A percentile compares a stretch with the other conserved stretches of the same genome.
Evolutionary conservation across 345 rosid genomes (phyloP).

Genomic region (Cochlearia excelsa): DNA sequence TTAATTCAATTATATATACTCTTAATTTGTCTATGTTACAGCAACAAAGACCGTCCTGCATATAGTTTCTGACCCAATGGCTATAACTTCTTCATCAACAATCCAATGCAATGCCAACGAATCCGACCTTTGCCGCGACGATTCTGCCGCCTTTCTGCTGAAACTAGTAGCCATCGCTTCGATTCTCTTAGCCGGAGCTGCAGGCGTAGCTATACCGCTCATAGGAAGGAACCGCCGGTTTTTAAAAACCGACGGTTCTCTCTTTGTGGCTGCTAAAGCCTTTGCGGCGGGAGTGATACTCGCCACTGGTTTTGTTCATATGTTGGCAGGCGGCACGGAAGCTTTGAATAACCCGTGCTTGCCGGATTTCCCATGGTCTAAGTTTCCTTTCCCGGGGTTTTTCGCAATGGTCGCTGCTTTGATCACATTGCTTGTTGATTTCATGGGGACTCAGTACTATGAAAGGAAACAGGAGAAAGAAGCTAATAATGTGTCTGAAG

Average conservation of each 20-base stretch:
- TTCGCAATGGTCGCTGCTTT: slow-evolving; percentile 87
- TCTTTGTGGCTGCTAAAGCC: slow-evolving; percentile 78
- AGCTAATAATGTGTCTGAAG: slow-evolving; percentile 35
- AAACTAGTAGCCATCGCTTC: slow-evolving; percentile 76
- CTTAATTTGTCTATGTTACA: neutral
- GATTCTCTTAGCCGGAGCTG: slow-evolving; percentile 63
- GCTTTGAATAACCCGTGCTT: slow-evolving; percentile 65
- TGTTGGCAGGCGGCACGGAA: slow-evolving; percentile 58
- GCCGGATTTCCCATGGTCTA: slow-evolving; percentile 67
- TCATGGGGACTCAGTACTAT: slow-evolving; percentile 84
- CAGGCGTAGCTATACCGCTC: slow-evolving; percentile 70
- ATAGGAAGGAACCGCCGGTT: slow-evolving; percentile 63
- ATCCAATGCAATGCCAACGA: slow-evolving; percentile 41
- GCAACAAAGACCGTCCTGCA: slow-evolving; percentile 40
- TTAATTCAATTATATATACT: neutral
- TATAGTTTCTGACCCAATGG: slow-evolving; percentile 35
- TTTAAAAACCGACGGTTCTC: slow-evolving; percentile 67
- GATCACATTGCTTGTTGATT: slow-evolving; percentile 71
- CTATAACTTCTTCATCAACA: slow-evolving; percentile 22
- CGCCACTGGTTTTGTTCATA: slow-evolving; percentile 93
- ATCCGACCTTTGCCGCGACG: slow-evolving; percentile 59
- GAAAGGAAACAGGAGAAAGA: slow-evolving; percentile 70
- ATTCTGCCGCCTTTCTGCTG: slow-evolving; percentile 52
- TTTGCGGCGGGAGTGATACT: slow-evolving; percentile 92
- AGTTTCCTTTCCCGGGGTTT: slow-evolving; percentile 88